These are phyloP conservation scores for Claviceps paspali DNA, from an alignment of 2,329 filamentous ascomycete genomes.

Conservation along the genomic window DNA sequence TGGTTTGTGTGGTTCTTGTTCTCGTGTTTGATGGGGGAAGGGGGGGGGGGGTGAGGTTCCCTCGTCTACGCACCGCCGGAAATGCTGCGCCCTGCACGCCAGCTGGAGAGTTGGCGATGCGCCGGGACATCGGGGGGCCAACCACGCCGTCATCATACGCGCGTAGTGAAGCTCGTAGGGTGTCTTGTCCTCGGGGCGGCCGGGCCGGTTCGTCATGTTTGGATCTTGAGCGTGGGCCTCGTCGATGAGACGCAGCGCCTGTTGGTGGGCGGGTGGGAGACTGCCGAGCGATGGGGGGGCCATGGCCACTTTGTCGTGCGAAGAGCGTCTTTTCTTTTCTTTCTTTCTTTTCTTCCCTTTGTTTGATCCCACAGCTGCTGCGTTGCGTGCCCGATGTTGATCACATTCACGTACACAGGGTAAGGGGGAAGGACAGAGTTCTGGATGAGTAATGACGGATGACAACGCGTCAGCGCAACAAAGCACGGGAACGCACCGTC, in stretches of 20 bases:
- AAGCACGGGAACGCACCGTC: no score
- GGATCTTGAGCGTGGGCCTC: constrained; percentile 34
- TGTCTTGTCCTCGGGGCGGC: constrained; percentile 24
- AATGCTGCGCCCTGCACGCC: constrained; percentile 73
- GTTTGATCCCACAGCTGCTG: no score
- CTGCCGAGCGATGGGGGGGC: background rate
- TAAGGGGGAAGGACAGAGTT: no score
- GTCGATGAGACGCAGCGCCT: constrained; percentile 55
- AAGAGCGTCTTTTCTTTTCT: no score
- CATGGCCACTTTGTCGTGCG: background rate
- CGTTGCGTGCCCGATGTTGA: no score
- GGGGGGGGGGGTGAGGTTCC: no score
- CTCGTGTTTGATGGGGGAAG: no score
- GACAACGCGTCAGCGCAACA: no score
- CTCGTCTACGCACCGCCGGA: constrained; percentile 44
- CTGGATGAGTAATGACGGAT: no score
- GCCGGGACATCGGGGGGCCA: constrained; percentile 41
- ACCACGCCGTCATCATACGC: constrained; percentile 61
- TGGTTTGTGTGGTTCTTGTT: no score
- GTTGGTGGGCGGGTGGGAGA: constrained; percentile 17
- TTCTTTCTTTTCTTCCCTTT: no score
- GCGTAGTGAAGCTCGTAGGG: constrained; percentile 79
- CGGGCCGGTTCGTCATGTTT: constrained; percentile 23
- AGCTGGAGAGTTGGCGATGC: constrained; percentile 55
- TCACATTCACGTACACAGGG: no score